A percentile compares a stretch with the other conserved stretches of the same genome.
Evolutionary conservation across 108 stramenopile species (phyloP).

Genomic region (Fragilaria crotonensis): DNA sequence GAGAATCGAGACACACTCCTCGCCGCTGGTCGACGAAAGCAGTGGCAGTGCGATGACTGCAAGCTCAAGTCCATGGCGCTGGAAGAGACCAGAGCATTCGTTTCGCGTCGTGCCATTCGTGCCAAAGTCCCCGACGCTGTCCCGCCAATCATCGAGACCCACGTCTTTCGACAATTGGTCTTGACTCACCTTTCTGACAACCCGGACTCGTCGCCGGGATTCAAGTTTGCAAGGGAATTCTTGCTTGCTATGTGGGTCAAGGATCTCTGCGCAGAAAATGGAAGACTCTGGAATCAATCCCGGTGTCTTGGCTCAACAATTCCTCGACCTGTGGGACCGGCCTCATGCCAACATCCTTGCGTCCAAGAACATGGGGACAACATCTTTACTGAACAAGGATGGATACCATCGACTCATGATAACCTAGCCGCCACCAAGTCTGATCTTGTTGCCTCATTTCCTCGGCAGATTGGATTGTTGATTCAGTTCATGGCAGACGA

Average conservation of each 20-base stretch:
- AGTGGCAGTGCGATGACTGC: slow-evolving; percentile 83
- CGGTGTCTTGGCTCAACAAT: slow-evolving; percentile 35
- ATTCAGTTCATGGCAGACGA: slow-evolving; percentile 66
- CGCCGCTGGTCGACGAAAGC: slow-evolving; percentile 25
- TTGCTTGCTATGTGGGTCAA: slow-evolving; percentile 74
- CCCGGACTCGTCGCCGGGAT: slow-evolving; percentile 24
- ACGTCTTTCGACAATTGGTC: slow-evolving; percentile 58
- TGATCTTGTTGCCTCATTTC: slow-evolving; percentile 47
- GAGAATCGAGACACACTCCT: slow-evolving; percentile 51
- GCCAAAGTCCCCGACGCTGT: not conserved
- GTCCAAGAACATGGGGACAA: too few species aligned
- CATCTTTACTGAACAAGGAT: not conserved
- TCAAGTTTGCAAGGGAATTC: slow-evolving; percentile 37
- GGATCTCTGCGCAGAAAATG: slow-evolving; percentile 21
- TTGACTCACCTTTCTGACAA: slow-evolving; percentile 44
- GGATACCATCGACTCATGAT: slow-evolving; percentile 3
- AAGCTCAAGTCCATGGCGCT: slow-evolving; percentile 45
- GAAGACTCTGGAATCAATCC: slow-evolving; percentile 24
- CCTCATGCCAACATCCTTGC: too few species aligned
- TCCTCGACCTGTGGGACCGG: slow-evolving; percentile 11
- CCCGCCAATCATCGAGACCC: slow-evolving; percentile 15
- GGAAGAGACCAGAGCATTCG: slow-evolving; percentile 34
- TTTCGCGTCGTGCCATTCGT: slow-evolving; percentile 3
- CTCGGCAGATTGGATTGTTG: slow-evolving; percentile 56
- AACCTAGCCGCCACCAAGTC: slow-evolving; percentile 38